Base-by-base conservation (phyloP, 805 yeast species). In the Clavispora phyllophila region DNA sequence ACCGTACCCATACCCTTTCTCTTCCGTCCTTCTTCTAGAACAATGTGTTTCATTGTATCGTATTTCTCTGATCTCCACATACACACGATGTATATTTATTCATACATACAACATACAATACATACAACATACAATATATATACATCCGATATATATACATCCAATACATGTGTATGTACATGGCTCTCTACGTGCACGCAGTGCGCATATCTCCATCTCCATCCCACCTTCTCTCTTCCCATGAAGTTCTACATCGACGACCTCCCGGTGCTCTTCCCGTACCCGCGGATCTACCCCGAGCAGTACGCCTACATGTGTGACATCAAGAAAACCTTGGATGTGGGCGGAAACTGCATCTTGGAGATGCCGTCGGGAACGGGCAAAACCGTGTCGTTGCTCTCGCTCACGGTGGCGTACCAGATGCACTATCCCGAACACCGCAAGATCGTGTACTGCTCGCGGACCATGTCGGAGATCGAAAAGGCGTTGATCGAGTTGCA, bases 281-380 rank as follows among this genome's bases (percentile, higher is more conserved):
- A 93, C 62, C 98, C 98, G 2, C 77, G 87, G 57, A 91, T 93
- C 42, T 93, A 93, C 61, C 99, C 99, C 2, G 99, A 93, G 66
- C 99, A 93, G 62, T 93, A 93, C 73, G 93, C 90, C 26, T 93
- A 93, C 65, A 93, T 93, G 99, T 80, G 93, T 48, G 98, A 91
- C 62, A 84, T 93, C 51, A 93, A 93, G 68, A 81, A 83, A 58
- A 86, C 97, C 0, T 65, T 93, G 40, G 99, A 93, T 70, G 96
- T 85, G 1, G 98, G 97, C 2, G 99, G 99, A 10, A 90, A 90
- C 60, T 86, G 96, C 65, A 89, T 93, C 42, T 65, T 93, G 57
- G 99, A 93, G 68, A 93, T 93, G 99, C 99, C 99, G 53, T 93
- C 99, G 5, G 99, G 99, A 4, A 93, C 99, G 3, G 99, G 99